Conservation (phyloP, 768 basidiomycete genomes). For the Xerocomus spinulosus region DNA sequence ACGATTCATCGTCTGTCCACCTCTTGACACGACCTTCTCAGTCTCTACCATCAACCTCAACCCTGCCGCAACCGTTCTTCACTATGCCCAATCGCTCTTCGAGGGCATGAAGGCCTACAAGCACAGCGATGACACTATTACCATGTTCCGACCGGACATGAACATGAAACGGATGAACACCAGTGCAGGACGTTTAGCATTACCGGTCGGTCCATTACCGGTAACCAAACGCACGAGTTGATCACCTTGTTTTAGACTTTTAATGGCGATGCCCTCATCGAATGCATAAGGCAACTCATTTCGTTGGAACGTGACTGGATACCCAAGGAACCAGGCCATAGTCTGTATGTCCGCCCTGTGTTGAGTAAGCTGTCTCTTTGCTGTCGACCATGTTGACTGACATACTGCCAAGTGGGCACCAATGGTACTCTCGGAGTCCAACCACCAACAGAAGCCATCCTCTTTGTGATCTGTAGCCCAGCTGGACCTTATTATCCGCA, state of each 20-base stretch:
- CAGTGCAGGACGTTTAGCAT: conserved; percentile 71
- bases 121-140: conserved; percentile 63
- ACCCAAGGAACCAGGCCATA: conserved; percentile 81
- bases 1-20: background rate
- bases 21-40: conserved; percentile 11
- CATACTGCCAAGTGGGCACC: conserved; percentile 58
- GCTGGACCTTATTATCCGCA: conserved; percentile 78
- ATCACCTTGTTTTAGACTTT: conserved; percentile 51
- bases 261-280: conserved; percentile 65
- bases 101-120: conserved; percentile 96
- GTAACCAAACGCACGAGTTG: background rate
- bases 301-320: conserved; percentile 87
- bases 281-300: conserved; percentile 84
- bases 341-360: conserved; percentile 86
- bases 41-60: conserved; percentile 21
- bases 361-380: conserved; percentile 41
- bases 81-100: conserved; percentile 89
- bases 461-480: conserved; percentile 60
- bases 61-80: conserved; percentile 64
- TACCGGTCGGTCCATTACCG: conserved; percentile 50
- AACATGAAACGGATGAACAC: conserved; percentile 96
- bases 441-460: conserved; percentile 62
- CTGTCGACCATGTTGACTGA: conserved; percentile 1
- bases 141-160: conserved; percentile 92
- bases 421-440: conserved; percentile 43